Evolutionary conservation across 1,139 yeast genomes (phyloP).

Genomic region (Diutina neorugosa): DNA sequence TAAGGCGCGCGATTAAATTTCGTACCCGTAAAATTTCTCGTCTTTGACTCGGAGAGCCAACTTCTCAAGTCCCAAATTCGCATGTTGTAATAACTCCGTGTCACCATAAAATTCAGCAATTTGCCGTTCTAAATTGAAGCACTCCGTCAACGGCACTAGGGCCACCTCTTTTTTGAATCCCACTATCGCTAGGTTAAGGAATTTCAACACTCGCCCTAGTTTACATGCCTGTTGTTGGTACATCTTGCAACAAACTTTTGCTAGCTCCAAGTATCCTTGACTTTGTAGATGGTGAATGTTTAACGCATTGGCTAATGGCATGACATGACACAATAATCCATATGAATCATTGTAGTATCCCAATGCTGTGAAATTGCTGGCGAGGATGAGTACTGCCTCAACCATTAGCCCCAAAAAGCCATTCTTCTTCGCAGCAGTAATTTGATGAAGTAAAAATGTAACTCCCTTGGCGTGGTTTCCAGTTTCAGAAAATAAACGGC

Average conservation of each 20-base stretch:
- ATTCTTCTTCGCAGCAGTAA: conserved; percentile 26
- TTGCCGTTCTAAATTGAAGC: conserved; percentile 23
- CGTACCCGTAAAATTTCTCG: not conserved
- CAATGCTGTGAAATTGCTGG: conserved; percentile 24
- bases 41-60: not conserved
- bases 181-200: conserved; percentile 27
- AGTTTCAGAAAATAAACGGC: conserved; percentile 24
- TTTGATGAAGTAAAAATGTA: conserved; percentile 31
- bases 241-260: not conserved
- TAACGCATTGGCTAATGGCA: not conserved
- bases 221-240: not conserved
- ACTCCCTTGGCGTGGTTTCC: conserved; percentile 29
- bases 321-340: not conserved
- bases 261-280: not conserved
- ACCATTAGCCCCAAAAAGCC: conserved; percentile 27
- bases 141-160: conserved; percentile 17
- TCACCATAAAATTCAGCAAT: conserved; percentile 13
- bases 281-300: not conserved
- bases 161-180: conserved; percentile 27
- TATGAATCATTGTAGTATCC: conserved; percentile 22
- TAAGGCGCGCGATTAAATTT: not conserved
- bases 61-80: not conserved
- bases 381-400: conserved; percentile 28
- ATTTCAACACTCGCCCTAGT: conserved; percentile 13
- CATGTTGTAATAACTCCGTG: not conserved